Evolutionary conservation across 2,329 filamentous ascomycete genomes (phyloP), one percentile per base, ranked within the genome.

Genomic region (Chaetomiaceae sp.): DNA sequence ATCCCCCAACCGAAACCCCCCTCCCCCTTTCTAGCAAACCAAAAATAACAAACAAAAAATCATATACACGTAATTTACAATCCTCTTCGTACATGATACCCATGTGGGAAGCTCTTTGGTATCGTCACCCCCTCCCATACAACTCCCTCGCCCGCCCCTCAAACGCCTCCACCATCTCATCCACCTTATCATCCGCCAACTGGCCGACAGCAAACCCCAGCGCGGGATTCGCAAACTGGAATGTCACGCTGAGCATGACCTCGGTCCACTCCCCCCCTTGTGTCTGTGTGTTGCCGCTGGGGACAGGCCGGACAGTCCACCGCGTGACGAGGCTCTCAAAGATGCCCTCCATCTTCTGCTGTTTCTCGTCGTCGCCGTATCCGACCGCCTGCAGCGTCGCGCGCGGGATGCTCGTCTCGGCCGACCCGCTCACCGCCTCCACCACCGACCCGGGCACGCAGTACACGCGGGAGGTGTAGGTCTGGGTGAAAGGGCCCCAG

Each of bases 91-190:
- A 12, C 40, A 27, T 19, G 35, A 21, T 37, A 33, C 30, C 30
- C 41, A 35, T 16, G 20, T 21, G 25, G n/a, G n/a, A 16, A 25
- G 17, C n/a, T 17, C 21, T 33, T 42, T 17, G 25, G 13, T 37
- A 19, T 5, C 35, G 10, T 49, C 33, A 51, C 17, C 39, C 1
- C 55, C 56, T 8, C 55, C 69, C 71, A 60, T 79, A 66, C 42
- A 89, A 65, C 61, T 79, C 73, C 64, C 73, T 74, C 5, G 93
- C 90, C 63, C 87, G 78, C 68, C 81, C 80, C 72, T 96, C 91
- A 73, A 99, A 99, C 1, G 93, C 92, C 67, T 88, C 84, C 58
- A 97, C 87, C 90, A 99, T 96, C 57, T 87, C 76, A 4, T 82
- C 83, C 1, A 89, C 92, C 56, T 96, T 83, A 70, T 88, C 89